These are phyloP conservation scores for Verbascum thapsus DNA, from an alignment of 257 asterid genomes.

Conservation along the genomic window DNA sequence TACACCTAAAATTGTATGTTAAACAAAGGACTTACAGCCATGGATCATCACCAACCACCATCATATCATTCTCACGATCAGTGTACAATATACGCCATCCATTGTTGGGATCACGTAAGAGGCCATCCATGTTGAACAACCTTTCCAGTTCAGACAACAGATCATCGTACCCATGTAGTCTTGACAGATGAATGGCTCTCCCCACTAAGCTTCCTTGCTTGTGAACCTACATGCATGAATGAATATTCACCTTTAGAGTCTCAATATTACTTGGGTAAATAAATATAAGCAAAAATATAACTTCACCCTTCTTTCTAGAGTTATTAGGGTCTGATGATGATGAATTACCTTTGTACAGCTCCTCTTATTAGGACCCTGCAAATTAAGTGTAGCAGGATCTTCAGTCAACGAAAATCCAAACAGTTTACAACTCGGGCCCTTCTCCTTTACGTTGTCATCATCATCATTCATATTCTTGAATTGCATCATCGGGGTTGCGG, in stretches of 20 bases:
- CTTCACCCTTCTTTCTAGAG: too few relatives aligned
- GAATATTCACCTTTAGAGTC: conserved; percentile 24
- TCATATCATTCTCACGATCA: conserved; percentile 94
- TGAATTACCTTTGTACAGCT: conserved; percentile 80
- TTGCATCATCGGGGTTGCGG: conserved; percentile 45
- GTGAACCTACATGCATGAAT: conserved; percentile 64
- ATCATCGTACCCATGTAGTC: conserved; percentile 67
- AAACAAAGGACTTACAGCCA: conserved; percentile 75
- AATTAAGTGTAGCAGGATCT: conserved; percentile 55
- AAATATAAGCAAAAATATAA: too few relatives aligned
- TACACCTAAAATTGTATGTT: neutral
- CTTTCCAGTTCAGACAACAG: conserved; percentile 74
- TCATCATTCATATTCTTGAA: conserved; percentile 40
- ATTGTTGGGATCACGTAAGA: conserved; percentile 66
- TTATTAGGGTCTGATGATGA: too few relatives aligned
- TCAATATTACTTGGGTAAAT: too few relatives aligned
- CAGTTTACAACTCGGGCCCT: conserved; percentile 57
- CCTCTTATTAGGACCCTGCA: conserved; percentile 66
- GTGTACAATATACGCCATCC: conserved; percentile 95
- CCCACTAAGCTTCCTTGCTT: conserved; percentile 97
- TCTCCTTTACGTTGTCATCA: conserved; percentile 48
- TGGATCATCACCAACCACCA: conserved; percentile 98
- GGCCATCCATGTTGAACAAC: conserved; percentile 87
- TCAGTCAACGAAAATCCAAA: conserved; percentile 79
- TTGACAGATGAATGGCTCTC: conserved; percentile 87